Base-by-base conservation (phyloP, 179 eudicot species). In the Beta corolliflora region DNA sequence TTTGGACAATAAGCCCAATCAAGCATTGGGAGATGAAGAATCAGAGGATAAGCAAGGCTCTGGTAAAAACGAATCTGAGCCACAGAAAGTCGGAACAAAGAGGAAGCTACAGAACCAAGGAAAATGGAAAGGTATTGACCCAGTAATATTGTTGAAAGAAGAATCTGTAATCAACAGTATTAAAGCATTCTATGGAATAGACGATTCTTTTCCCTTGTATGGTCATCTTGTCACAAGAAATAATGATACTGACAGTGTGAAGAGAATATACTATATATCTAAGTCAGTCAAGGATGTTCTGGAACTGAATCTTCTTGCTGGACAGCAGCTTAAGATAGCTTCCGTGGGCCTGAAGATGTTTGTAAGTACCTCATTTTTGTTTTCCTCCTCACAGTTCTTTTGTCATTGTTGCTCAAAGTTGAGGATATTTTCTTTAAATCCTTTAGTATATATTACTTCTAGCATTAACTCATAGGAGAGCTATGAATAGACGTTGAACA, bases 281-380 rank as follows among this genome's bases (percentile, higher is more conserved):
- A 84, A 91, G 55, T 87, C 97, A 16, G 93, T 92, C 59, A 92
- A 90, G 86, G 90, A 94, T 77, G 90, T 91, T 74, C 93, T 95
- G 80, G 89, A 95, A 78, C 82, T 95, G 86, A 95, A 95, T 88
- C 79, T 91, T 65, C 82, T 76, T 58, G 92, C 85, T 36, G 99
- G 99, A 46, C 91, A 91, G 84, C 99, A 89, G 80, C 94, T 95
- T 72, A 95, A 95, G 87, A 94, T 95, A 74, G 94, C 99, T 83
- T 91, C 99, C 15, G 88, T 95, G 79, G 99, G 99, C 83, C 84
- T 95, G 77, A 94, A 95, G 92, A 95, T 95, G 97, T 95, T 95
- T 91, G 99, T 95, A 91, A 95, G 99, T 91, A 55, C 9, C 44
- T 65, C 41, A 1, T 68, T 50, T 36, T 69, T 52, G 21, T 48